These are phyloP conservation scores for Neospora caninum DNA, from an alignment of 169 alveolate genomes.

Conservation along the genomic window DNA sequence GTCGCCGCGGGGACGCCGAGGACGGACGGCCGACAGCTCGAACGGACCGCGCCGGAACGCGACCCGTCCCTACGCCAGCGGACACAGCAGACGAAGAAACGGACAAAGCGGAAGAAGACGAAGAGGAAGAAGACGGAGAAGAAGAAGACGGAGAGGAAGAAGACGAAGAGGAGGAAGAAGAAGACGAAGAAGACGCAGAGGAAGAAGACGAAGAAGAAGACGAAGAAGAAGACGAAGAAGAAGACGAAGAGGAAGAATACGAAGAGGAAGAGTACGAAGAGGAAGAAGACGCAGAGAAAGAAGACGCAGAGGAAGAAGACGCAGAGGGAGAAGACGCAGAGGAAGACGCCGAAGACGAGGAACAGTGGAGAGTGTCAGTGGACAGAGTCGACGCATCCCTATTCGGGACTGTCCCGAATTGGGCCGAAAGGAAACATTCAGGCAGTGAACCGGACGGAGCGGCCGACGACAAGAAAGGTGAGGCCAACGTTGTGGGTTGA, in stretches of 20 bases:
- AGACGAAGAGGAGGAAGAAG: background rate
- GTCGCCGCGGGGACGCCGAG: background rate
- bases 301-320: background rate
- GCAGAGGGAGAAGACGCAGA: background rate
- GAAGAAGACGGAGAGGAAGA: background rate
- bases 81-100: background rate
- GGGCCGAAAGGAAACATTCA: too few species aligned
- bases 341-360: background rate
- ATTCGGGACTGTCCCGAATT: too few species aligned
- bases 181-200: background rate
- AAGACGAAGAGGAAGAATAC: background rate
- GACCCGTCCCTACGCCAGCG: background rate
- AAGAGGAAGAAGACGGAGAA: background rate
- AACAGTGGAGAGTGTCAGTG: too few species aligned
- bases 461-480: too few species aligned
- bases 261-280: background rate
- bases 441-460: too few species aligned
- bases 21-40: conserved; percentile 1
- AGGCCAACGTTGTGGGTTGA: too few species aligned
- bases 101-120: background rate
- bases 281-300: background rate
- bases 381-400: too few species aligned
- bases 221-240: background rate
- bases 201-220: background rate
- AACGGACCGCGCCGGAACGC: background rate